Evolutionary conservation across 2,329 filamentous ascomycete genomes (phyloP).

Genomic region (Pyricularia sp.): DNA sequence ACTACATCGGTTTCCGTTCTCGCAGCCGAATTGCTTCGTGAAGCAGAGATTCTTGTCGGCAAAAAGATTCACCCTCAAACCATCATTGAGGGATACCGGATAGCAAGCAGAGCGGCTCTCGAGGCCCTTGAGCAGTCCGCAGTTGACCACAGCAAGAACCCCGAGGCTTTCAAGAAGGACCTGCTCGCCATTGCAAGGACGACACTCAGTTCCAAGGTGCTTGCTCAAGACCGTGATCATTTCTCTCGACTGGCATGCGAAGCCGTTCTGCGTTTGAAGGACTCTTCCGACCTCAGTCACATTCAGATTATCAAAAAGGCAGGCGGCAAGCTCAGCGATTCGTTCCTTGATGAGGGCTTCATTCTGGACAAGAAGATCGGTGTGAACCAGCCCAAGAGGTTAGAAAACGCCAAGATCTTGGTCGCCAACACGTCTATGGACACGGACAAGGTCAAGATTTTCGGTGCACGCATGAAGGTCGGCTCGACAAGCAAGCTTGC

Average conservation of each 20-base stretch:
- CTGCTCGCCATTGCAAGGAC: constrained; percentile 85
- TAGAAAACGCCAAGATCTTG: constrained; percentile 97
- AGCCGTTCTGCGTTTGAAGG: constrained; percentile 81
- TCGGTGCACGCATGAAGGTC: constrained; percentile 94
- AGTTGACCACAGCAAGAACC: constrained; percentile 80
- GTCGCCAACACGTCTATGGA: constrained; percentile 99
- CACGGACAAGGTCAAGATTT: constrained; percentile 99
- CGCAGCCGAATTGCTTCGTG: constrained; percentile 86
- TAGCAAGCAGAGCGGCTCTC: constrained; percentile 86
- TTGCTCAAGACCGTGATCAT: constrained; percentile 86
- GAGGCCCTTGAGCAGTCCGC: constrained; percentile 75
- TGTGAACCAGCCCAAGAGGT: constrained; percentile 92
- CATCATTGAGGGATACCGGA: constrained; percentile 97
- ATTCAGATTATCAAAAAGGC: constrained; percentile 99
- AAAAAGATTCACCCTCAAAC: constrained; percentile 99
- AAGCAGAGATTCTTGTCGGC: constrained; percentile 94
- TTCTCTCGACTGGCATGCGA: constrained; percentile 87
- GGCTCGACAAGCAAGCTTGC: constrained; percentile 92
- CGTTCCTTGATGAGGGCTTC: constrained; percentile 95
- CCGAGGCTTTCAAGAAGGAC: constrained; percentile 80
- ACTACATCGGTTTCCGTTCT: constrained; percentile 97
- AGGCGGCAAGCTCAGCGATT: constrained; percentile 93
- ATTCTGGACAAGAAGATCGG: constrained; percentile 99
- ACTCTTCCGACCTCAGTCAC: constrained; percentile 87
- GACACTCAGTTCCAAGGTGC: constrained; percentile 93